phyloP scores from a whole-genome alignment of 257 asterid genomes.

The Gynochthodes officinalis region DNA sequence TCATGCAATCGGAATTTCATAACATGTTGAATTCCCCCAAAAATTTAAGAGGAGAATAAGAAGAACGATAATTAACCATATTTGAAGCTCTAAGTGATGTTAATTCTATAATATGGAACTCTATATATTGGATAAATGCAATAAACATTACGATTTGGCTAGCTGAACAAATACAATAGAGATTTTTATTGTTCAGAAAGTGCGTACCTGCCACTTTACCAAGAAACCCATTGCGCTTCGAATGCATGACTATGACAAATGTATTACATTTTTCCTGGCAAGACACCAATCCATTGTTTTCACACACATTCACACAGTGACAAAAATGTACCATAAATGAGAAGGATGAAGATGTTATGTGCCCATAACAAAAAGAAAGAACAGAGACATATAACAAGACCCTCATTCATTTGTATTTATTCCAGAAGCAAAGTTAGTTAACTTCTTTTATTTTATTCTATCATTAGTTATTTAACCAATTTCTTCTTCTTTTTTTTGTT shows the following conservation, averaged over 20 bases:
- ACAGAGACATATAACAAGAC: not conserved
- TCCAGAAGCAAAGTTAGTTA: not conserved
- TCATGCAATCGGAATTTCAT: too few species aligned
- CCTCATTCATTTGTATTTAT: not conserved
- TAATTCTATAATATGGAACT: too few species aligned
- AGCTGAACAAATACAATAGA: too few species aligned
- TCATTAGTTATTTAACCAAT: not conserved
- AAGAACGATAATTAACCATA: too few species aligned
- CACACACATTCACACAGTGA: not conserved
- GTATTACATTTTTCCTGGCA: not conserved
- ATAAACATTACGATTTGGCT: too few species aligned
- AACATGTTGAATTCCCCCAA: too few species aligned
- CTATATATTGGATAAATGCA: too few species aligned
- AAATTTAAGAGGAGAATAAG: too few species aligned
- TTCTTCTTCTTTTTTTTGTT: not conserved
- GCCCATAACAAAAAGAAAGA: not conserved
- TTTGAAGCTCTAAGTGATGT: too few species aligned
- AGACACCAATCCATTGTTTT: not conserved
- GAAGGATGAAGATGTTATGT: not conserved
- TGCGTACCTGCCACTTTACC: too few species aligned
- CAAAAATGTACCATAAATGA: not conserved
- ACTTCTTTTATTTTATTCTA: not conserved
- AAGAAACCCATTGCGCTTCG: not conserved
- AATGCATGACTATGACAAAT: not conserved
- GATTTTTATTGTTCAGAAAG: too few species aligned